Evolutionary conservation across 371 early-diverging fungal genomes (phyloP), one percentile per base, ranked within the genome.

Genomic region (Mucor saturninus): DNA sequence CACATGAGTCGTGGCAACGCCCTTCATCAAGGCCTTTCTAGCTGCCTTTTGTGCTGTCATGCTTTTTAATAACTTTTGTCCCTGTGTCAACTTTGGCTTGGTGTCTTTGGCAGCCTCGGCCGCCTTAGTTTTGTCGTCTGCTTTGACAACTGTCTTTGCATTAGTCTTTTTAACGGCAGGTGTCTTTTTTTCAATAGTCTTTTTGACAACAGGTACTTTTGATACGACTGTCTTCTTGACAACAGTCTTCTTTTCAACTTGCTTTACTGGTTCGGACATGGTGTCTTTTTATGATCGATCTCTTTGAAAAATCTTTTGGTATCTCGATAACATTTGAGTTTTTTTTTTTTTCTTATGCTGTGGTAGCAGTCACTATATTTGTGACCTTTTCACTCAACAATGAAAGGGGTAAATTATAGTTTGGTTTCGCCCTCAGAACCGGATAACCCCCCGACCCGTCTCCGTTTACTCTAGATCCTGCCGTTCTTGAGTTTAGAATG

Each of bases 21-120:
- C 65, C 29, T 67, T 69, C 45, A 61, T 45, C 6, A 70, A 45
- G 3, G 71, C 71, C 21, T 63, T 48, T 42, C 67, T 62, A 5
- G 71, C 74, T 42, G 62, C 69, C 54, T 70, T 72, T 49, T 67
- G 64, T 38, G 70, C 72, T 13, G 72, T 75, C 69, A 75, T 65
- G 8, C 72, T 49, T 54, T 75, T 53, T 26, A 75, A 53, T 11
- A 75, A 51, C 14, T 72, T 72, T 42, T 69, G 63, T 5, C 67
- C 76, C 58, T 62, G 69, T 11, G 75, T 69, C 29, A 72, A 56
- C 50, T 67, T 67, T 2, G 54, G 54, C 13, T 50, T 42, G 11
- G 46, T 38, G 10, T 48, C 38, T 52, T 48, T 46, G 9, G 45
- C 11, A 6, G 2, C 7, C 8, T 42, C 28, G 14, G 30, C 29